Evolutionary conservation across 1,284 basidiomycete genomes (phyloP), one percentile per base, ranked within the genome.

Genomic region (Apiotrichum akiyoshidainum): DNA sequence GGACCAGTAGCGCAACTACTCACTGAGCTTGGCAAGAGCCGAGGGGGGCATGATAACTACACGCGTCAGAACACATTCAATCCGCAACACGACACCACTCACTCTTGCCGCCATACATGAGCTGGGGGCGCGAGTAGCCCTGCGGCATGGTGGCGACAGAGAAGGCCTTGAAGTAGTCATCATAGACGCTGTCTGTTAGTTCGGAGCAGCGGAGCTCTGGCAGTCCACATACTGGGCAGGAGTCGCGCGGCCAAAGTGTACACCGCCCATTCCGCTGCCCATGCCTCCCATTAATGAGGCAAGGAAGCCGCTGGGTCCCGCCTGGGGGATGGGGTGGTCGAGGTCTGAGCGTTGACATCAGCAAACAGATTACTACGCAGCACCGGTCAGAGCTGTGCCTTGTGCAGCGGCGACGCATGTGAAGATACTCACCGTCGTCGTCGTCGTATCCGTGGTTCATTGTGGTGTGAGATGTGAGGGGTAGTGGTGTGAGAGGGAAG

Each of bases 1-100:
- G 49, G 19, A 58, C 22, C 9, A 14, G 31, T 37, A 8, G 17
- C 26, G 21, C 26, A 14, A 9, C 11, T 16, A 77, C 82, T 67
- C 55, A 83, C 83, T 91, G 19, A 99, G 82, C 64, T 87, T 87
- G 2, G 93, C 92, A 1, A 99, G 83, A 10, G 94, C 90, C 46
- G 94, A 97, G 5, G 90, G 90, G 2, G 96, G 96, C 91, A 99
- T 93, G 61, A 99, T 92, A 68, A 99, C 94, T 95, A 66, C 10
- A 40, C 8, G 46, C 26, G 57, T 63, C 33, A 66, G 64, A 54
- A 19, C 7, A 8, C 3, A 10, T 2, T 37, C 13, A 22, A 9
- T 6, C n/a, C 11, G 9, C n/a, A 33, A 19, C 17, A 21, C 19
- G 47, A 7, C 7, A 5, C 35, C 39, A 85, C 91, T 77, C 79